A percentile compares a stretch with the other conserved stretches of the same genome.
phyloP scores from a whole-genome alignment of 306 rosid species.

The Dryas octopetala region DNA sequence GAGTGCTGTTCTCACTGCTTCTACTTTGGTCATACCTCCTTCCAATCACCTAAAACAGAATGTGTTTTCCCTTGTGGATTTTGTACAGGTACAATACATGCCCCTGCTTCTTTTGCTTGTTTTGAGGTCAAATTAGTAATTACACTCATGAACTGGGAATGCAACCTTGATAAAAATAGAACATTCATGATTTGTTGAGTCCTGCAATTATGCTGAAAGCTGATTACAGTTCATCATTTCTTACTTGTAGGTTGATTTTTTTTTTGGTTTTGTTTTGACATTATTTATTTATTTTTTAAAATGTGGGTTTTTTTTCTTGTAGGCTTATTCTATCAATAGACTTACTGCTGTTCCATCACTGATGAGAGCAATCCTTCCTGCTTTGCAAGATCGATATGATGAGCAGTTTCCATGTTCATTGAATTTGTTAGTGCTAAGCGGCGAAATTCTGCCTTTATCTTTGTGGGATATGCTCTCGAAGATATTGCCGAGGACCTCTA shows the following conservation, averaged over 20 bases:
- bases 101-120: not conserved
- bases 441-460: conserved; percentile 64
- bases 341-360: conserved; percentile 83
- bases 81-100: conserved; percentile 53
- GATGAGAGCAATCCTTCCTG: conserved; percentile 74
- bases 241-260: not conserved
- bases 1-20: conserved; percentile 62
- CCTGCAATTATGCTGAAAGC: not conserved
- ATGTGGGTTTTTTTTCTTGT: conserved; percentile 33
- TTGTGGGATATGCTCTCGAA: conserved; percentile 63
- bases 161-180: not conserved
- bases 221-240: not conserved
- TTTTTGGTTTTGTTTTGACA: too few species aligned
- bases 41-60: conserved; percentile 50
- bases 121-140: not conserved
- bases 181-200: not conserved
- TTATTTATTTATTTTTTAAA: not conserved
- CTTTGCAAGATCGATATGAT: conserved; percentile 37
- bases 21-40: conserved; percentile 82
- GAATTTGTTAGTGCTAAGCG: conserved; percentile 80
- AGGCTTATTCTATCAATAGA: conserved; percentile 73
- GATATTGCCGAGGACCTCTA: conserved; percentile 65
- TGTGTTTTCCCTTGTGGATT: conserved; percentile 54
- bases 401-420: conserved; percentile 40
- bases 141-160: not conserved